Percentiles rank a stretch among this genome's conserved stretches.
phyloP scores from a whole-genome alignment of 148 eudicot species.

The Rhododendron ovatum region DNA sequence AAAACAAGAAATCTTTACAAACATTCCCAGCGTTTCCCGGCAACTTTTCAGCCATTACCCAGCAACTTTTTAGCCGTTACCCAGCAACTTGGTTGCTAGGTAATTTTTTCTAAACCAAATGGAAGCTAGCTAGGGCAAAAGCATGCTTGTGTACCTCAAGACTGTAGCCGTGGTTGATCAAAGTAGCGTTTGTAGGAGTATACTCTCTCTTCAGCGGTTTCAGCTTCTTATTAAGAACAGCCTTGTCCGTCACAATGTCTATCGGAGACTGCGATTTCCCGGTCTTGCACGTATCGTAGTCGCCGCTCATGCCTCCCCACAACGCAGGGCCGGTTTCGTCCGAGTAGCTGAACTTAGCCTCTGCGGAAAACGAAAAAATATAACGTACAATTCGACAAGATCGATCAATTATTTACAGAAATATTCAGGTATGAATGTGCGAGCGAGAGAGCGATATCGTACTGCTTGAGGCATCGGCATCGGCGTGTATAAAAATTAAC shows the following conservation, averaged over 20 bases:
- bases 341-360: conserved; percentile 11
- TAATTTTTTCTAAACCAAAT: neutral
- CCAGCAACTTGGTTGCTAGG: too few species aligned
- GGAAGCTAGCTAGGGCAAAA: neutral
- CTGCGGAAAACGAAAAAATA: neutral
- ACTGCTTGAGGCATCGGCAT: neutral
- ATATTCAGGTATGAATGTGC: neutral
- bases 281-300: conserved; percentile 31
- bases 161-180: conserved; percentile 44
- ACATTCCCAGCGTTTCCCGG: too few species aligned
- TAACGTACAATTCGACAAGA: neutral
- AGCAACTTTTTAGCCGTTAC: too few species aligned
- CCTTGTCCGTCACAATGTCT: conserved; percentile 35
- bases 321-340: conserved; percentile 28
- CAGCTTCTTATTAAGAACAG: conserved; percentile 23
- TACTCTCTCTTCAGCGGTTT: conserved; percentile 41
- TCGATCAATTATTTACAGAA: neutral
- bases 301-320: conserved; percentile 46
- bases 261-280: conserved; percentile 81
- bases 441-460: neutral
- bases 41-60: too few species aligned
- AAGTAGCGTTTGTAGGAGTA: conserved; percentile 37
- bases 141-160: conserved; percentile 30
- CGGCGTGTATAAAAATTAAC: neutral
- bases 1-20: neutral